Base-by-base conservation (phyloP, 208 protist genomes). In the Crithidia thermophila region DNA sequence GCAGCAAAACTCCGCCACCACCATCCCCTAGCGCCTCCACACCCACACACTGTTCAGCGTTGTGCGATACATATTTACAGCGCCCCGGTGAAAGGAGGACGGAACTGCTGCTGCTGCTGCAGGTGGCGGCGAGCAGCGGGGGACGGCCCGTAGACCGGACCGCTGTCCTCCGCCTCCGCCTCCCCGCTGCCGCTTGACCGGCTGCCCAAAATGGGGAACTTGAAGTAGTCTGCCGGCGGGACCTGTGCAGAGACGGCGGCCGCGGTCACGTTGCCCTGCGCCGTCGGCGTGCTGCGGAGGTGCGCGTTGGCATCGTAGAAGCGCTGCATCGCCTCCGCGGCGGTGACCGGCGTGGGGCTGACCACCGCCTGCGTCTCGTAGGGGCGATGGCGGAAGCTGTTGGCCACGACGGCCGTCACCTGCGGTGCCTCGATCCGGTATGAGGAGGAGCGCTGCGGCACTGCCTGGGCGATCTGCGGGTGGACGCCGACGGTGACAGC, bases 101-200 rank as follows among this genome's bases (percentile, higher is more conserved):
- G 18, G 31, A 55, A 68, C 36, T 37, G 56, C 30, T 52, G 53
- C 34, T 57, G 55, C 43, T 64, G 56, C 56, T 71, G 43, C 28
- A 72, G 34, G 47, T 58, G 46, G 30, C 56, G 56, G 21, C 56
- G 57, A 23, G 66, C 66, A 16, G 66, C 46, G 0, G 56, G 46
- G 4, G 56, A 63, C 1, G 43, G 56, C 25, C 66, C 56, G 47
- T 59, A 72, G 11, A 72, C 43, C 27, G 58, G 42, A 6, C 66
- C 56, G 28, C 66, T 25, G 27, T 55, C 56, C 55, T 50, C 46
- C 55, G 1, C 67, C n/a, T 55, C 50, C 10, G 8, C 23, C 43
- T 59, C 40, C 5, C n/a, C 34, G 6, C 27, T 28, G n/a, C 33
- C 36, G 11, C 13, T 25, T n/a, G n/a, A n/a, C 2, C 55, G 39